phyloP scores from a whole-genome alignment of 371 early-diverging fungal genomes.

The Mortierella polycephala region DNA sequence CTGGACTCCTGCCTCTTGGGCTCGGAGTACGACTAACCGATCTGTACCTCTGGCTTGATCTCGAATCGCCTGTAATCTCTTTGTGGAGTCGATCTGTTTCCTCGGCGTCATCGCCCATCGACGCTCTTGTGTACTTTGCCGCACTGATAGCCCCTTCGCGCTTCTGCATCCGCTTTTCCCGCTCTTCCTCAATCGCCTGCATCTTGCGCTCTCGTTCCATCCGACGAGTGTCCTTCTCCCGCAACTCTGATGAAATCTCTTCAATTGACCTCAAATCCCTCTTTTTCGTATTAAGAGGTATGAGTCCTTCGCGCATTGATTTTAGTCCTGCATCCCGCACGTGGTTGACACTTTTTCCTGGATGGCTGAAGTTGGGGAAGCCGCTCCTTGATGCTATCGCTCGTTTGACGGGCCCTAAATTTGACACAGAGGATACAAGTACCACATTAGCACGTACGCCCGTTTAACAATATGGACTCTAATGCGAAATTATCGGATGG shows the following conservation, averaged over 20 bases:
- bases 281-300: conserved; percentile 40
- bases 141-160: conserved; percentile 39
- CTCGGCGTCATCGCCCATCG: conserved; percentile 33
- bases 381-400: conserved; percentile 15
- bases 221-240: conserved; percentile 16
- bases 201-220: conserved; percentile 37
- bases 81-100: conserved; percentile 43
- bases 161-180: conserved; percentile 24
- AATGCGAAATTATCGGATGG: neutral
- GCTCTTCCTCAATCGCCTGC: conserved; percentile 35
- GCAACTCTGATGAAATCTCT: conserved; percentile 23
- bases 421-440: neutral
- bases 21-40: conserved; percentile 36
- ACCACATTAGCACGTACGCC: neutral
- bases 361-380: conserved; percentile 34
- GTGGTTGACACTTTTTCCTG: conserved; percentile 20
- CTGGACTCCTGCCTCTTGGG: neutral
- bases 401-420: conserved; percentile 31
- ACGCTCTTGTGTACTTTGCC: conserved; percentile 31
- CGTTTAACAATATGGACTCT: neutral
- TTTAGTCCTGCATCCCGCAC: conserved; percentile 42
- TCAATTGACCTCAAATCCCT: conserved; percentile 33
- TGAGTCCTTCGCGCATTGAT: conserved; percentile 35
- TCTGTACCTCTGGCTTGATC: neutral
- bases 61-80: conserved; percentile 17